phyloP scores from a whole-genome alignment of 2,329 filamentous ascomycete genomes.

The Lasiodiplodia sp. region DNA sequence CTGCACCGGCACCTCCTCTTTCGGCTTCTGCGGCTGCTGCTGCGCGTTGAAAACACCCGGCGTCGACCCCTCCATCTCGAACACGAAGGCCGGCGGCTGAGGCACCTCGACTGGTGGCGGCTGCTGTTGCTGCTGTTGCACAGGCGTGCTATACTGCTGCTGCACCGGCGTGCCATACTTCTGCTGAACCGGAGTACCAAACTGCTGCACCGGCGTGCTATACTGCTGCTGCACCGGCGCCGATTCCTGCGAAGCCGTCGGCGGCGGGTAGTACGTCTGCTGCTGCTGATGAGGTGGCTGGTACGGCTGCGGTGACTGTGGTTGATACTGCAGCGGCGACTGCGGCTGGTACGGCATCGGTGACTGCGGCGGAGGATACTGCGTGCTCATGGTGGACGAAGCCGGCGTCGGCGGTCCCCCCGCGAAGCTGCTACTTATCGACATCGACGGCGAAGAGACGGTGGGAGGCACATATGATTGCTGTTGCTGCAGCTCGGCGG shows the following conservation, averaged over 20 bases:
- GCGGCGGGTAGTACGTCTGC: neutral
- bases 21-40: neutral
- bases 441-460: neutral
- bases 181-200: no score
- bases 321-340: neutral
- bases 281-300: neutral
- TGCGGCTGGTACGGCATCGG: no score
- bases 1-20: neutral
- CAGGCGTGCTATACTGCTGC: no score
- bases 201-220: no score
- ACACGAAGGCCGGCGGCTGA: neutral
- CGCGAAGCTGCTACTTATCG: neutral
- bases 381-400: neutral
- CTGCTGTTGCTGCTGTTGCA: neutral
- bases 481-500: neutral
- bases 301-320: neutral
- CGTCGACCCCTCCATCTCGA: slow-evolving; percentile 11
- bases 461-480: neutral
- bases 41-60: neutral
- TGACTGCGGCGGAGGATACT: no score
- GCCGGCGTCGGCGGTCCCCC: neutral
- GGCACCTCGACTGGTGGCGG: neutral
- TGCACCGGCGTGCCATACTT: no score
- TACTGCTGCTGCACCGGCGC: neutral
- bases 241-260: neutral